Percentiles rank a stretch among this genome's conserved stretches.
phyloP scores from a whole-genome alignment of 768 basidiomycete species.

The Russula virescens region DNA sequence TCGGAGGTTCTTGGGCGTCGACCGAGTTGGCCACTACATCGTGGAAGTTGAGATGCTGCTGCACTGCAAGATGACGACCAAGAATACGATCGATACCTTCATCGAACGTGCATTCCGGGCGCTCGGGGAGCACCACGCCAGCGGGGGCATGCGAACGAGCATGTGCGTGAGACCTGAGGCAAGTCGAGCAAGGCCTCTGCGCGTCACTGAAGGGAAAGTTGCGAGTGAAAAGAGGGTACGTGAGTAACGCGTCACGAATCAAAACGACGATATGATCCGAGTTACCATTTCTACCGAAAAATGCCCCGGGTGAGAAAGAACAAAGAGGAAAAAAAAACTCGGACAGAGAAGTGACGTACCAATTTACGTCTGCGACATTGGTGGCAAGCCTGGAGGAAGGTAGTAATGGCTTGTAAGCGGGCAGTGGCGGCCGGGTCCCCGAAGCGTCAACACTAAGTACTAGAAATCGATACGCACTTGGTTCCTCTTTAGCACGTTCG shows the following conservation, averaged over 20 bases:
- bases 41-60: conserved; percentile 3
- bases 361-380: conserved; percentile 71
- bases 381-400: conserved; percentile 35
- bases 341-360: conserved; percentile 36
- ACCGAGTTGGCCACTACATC: conserved; percentile 33
- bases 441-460: background rate
- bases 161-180: conserved; percentile 68
- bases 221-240: too few species aligned
- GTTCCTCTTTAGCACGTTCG: conserved; percentile 29
- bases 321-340: background rate
- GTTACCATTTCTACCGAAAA: conserved; percentile 28
- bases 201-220: conserved; percentile 49
- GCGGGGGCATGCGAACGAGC: conserved; percentile 56
- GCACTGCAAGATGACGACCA: background rate
- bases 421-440: too few species aligned
- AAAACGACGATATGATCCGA: background rate
- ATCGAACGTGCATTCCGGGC: conserved; percentile 73
- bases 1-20: conserved; percentile 44
- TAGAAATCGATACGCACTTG: conserved; percentile 27
- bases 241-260: background rate
- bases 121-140: conserved; percentile 46
- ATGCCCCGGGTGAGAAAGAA: background rate
- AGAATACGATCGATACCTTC: conserved; percentile 40
- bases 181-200: conserved; percentile 71
- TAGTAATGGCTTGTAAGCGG: background rate